phyloP scores from a whole-genome alignment of 2,329 filamentous ascomycete species.

The Colletotrichum liriopes region DNA sequence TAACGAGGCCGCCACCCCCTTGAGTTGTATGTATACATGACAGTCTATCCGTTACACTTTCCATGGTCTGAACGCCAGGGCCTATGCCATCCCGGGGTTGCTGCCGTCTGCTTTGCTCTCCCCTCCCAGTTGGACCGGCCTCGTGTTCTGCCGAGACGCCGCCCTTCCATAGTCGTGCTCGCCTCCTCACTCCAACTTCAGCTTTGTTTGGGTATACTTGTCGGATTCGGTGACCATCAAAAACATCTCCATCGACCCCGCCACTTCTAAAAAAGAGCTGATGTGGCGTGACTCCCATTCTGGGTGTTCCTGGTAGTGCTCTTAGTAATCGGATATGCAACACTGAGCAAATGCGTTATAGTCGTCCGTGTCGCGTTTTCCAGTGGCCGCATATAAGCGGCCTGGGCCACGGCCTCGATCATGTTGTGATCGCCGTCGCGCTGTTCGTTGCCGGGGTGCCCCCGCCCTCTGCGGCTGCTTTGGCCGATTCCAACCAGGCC shows the following conservation, averaged over 20 bases:
- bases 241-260: background rate
- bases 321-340: background rate
- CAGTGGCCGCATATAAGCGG: constrained; percentile 1
- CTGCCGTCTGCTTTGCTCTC: background rate
- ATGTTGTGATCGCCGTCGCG: constrained; percentile 52
- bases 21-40: constrained; percentile 16
- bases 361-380: constrained; percentile 9
- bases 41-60: constrained; percentile 28
- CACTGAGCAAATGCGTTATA: background rate
- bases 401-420: constrained; percentile 25
- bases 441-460: constrained; percentile 43
- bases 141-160: background rate
- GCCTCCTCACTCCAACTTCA: constrained; percentile 1
- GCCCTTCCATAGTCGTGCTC: background rate
- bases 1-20: background rate
- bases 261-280: background rate
- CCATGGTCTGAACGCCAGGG: constrained; percentile 19
- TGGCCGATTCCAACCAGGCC: constrained; percentile 59
- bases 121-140: background rate
- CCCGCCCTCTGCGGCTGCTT: constrained; percentile 45
- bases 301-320: background rate
- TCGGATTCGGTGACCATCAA: background rate
- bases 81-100: constrained; percentile 18
- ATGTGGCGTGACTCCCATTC: background rate
- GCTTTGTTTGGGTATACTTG: constrained; percentile 10